These are phyloP conservation scores for Trebouxia sp. DNA, from an alignment of 139 green algal genomes.

Conservation along the genomic window DNA sequence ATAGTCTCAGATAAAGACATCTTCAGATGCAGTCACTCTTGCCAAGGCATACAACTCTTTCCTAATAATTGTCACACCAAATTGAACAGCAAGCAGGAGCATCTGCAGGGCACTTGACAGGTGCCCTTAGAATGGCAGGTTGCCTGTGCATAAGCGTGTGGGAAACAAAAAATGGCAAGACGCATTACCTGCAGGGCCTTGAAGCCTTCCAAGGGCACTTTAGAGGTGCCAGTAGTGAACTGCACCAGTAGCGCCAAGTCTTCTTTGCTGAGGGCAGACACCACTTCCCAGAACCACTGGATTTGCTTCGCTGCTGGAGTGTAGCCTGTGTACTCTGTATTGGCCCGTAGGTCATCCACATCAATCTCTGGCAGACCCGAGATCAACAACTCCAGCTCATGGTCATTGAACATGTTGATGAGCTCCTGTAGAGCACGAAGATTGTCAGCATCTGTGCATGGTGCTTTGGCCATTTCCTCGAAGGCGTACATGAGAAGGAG, in stretches of 20 bases:
- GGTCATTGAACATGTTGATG: constrained; percentile 93
- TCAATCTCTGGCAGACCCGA: constrained; percentile 95
- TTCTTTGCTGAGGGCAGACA: constrained; percentile 84
- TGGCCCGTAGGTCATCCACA: constrained; percentile 82
- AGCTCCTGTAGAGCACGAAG: constrained; percentile 42
- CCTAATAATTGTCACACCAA: too few species aligned
- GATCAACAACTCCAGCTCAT: constrained; percentile 99
- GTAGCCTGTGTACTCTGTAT: constrained; percentile 96
- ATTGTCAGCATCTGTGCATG: too few species aligned
- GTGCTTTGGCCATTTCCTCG: too few species aligned
- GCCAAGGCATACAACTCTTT: too few species aligned
- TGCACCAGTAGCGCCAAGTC: constrained; percentile 84
- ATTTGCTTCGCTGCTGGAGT: constrained; percentile 70
- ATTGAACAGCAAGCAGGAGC: too few species aligned
- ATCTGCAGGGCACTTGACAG: too few species aligned
- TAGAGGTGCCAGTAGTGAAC: constrained; percentile 84
- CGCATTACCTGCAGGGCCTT: constrained; percentile 65
- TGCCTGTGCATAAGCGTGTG: too few species aligned
- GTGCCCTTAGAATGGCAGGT: too few species aligned
- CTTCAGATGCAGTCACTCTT: neutral
- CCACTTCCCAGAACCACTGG: constrained; percentile 90
- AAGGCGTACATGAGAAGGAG: too few species aligned
- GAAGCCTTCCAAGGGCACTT: constrained; percentile 97
- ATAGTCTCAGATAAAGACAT: too few species aligned
- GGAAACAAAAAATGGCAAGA: neutral